Evolutionary conservation across 75 land plant genomes (phyloP).

Genomic region (Adiantum capillusveneris): DNA sequence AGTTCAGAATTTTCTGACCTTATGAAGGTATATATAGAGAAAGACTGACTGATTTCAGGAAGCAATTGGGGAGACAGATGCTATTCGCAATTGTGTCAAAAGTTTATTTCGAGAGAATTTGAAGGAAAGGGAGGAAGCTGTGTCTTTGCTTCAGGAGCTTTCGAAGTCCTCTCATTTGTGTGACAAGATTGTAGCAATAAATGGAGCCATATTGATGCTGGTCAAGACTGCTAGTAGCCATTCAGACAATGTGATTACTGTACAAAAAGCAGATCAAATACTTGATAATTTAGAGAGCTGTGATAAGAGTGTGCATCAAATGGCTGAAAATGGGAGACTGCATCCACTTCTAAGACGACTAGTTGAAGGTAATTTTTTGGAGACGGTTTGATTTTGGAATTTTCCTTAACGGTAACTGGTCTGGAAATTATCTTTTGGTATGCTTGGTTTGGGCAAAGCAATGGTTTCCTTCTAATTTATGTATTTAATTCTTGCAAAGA

Average conservation of each 20-base stretch:
- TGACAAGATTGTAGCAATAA: constrained; percentile 71
- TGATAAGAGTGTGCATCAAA: constrained; percentile 76
- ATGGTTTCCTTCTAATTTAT: too few relatives aligned
- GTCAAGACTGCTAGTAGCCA: constrained; percentile 84
- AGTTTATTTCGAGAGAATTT: constrained; percentile 59
- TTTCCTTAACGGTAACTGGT: too few relatives aligned
- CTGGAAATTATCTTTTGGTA: too few relatives aligned
- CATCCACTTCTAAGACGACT: constrained; percentile 74
- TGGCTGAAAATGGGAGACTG: constrained; percentile 96
- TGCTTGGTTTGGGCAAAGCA: too few relatives aligned
- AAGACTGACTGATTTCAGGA: constrained; percentile 57
- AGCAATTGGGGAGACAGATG: constrained; percentile 59
- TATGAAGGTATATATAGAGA: too few relatives aligned
- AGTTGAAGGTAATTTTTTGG: constrained; percentile 87
- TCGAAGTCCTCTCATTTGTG: constrained; percentile 61
- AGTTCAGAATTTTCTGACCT: too few relatives aligned
- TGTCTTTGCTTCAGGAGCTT: constrained; percentile 63
- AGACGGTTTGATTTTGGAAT: too few relatives aligned
- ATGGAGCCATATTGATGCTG: constrained; percentile 76
- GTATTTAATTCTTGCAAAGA: too few relatives aligned
- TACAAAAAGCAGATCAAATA: constrained; percentile 68
- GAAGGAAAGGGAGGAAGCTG: constrained; percentile 68
- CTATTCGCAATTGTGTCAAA: constrained; percentile 58
- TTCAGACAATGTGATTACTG: constrained; percentile 56
- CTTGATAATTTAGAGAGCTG: constrained; percentile 72